Evolutionary conservation across 805 yeast genomes (phyloP).

Genomic region (Yamadazyma paraphyllophila): DNA sequence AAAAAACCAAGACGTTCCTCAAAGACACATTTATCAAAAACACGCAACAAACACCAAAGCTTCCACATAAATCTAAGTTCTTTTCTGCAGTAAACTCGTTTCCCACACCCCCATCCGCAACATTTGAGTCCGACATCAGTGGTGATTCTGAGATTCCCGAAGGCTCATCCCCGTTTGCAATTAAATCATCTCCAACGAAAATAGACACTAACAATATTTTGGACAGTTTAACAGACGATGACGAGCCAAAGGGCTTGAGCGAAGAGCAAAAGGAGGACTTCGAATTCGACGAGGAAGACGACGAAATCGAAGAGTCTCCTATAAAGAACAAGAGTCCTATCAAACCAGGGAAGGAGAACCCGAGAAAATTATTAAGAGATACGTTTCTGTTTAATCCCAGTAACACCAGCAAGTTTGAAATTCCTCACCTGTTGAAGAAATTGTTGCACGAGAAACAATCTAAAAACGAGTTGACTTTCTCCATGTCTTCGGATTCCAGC

Average conservation of each 20-base stretch:
- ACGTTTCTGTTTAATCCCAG: conserved; percentile 21
- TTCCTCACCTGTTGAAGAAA: no score
- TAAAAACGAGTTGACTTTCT: no score
- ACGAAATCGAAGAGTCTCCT: conserved; percentile 44
- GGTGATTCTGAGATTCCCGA: conserved; percentile 37
- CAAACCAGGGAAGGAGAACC: neutral
- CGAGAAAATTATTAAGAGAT: conserved; percentile 17
- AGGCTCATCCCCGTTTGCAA: conserved; percentile 22
- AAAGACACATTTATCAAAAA: neutral
- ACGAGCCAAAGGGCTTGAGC: neutral
- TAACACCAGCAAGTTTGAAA: no score
- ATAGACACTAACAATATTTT: conserved; percentile 11
- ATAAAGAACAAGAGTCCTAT: conserved; percentile 17
- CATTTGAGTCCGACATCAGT: conserved; percentile 9
- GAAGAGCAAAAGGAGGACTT: conserved; percentile 10
- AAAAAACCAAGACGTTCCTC: conserved; percentile 11
- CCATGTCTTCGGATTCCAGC: neutral
- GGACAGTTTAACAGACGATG: conserved; percentile 17
- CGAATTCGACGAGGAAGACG: conserved; percentile 29
- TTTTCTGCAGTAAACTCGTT: neutral
- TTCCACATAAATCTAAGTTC: conserved; percentile 9
- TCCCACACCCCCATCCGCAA: conserved; percentile 9
- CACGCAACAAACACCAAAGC: neutral
- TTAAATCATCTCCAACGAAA: neutral
- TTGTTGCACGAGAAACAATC: no score